Evolutionary conservation across 805 yeast genomes (phyloP), one percentile per base, ranked within the genome.

Genomic region (Maudiozyma saulgeensis): DNA sequence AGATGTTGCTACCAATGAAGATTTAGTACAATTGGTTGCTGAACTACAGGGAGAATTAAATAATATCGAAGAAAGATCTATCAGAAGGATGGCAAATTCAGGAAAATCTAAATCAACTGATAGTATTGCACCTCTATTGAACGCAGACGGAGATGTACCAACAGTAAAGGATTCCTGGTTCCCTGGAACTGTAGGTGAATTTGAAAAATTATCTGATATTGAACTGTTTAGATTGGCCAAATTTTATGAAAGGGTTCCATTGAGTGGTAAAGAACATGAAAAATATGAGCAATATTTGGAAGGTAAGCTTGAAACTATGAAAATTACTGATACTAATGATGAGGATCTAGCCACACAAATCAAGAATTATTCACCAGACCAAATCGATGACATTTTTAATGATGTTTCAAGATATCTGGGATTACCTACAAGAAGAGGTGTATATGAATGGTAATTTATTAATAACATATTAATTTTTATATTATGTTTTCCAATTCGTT

Each of bases 41-140:
- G 98, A 90, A 65, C 69, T 90, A 49, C 97, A 90, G 67, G 86
- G 87, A 8, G 97, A 90, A 67, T 73, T 90, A 59, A 90, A 86
- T 47, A 71, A 76, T 23, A 63, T 85, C 34, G 98, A 90, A 61
- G 87, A 86, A 56, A 76, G 95, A 56, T 77, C 84, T 16, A 76
- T 86, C 42, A 75, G 85, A 54, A 75, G 98, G 64, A 70, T 81
- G 3, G 76, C 78, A 53, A 89, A 89, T 62, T 71, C 85, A 1
- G 73, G 74, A 25, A 71, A 80, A 49, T 56, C 60, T 0, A 62
- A 64, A 0, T 66, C 68, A 11, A 68, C 68, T 15, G 80, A 73
- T 16, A 53, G 63, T 6, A 59, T 88, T n/a, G 85, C 84, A 0
- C 84, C 90, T 1, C 64, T 88, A 49, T 78, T 84, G n/a, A 84